A percentile compares a stretch with the other conserved stretches of the same genome.
Evolutionary conservation across 73 alveolate species (phyloP).

Genomic region (Paraurostyla sp.): DNA sequence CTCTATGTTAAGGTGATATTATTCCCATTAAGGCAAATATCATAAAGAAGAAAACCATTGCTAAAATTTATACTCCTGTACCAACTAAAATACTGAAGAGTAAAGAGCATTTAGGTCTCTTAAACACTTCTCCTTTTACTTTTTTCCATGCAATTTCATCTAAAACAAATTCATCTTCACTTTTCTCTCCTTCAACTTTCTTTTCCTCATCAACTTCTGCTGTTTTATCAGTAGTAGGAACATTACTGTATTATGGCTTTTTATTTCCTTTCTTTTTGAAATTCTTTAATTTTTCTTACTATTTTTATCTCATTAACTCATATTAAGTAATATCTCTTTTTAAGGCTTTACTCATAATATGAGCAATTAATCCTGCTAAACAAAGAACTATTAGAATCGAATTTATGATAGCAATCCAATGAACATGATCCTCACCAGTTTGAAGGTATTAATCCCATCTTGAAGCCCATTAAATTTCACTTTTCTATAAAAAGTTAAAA

Average conservation of each 20-base stretch:
- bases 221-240: neutral
- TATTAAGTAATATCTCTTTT: constrained; percentile 30
- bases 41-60: constrained; percentile 17
- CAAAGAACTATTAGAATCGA: neutral
- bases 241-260: neutral
- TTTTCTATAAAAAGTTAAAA: neutral
- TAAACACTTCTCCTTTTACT: constrained; percentile 61
- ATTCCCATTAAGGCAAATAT: constrained; percentile 19
- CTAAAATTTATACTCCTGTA: constrained; percentile 37
- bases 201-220: constrained; percentile 7
- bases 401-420: neutral
- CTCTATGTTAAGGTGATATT: constrained; percentile 17
- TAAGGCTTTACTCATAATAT: constrained; percentile 48
- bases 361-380: constrained; percentile 15
- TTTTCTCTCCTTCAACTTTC: neutral
- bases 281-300: constrained; percentile 6
- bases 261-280: neutral
- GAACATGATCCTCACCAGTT: constrained; percentile 20
- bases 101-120: constrained; percentile 16
- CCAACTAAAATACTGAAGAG: constrained; percentile 45
- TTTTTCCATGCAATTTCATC: constrained; percentile 69
- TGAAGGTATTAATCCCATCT: constrained; percentile 43
- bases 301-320: constrained; percentile 14
- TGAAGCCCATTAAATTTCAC: constrained; percentile 18
- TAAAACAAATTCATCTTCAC: neutral